Evolutionary conservation across 176 grass and related monocot genomes (phyloP).

Genomic region (Eragrostis nindensis): DNA sequence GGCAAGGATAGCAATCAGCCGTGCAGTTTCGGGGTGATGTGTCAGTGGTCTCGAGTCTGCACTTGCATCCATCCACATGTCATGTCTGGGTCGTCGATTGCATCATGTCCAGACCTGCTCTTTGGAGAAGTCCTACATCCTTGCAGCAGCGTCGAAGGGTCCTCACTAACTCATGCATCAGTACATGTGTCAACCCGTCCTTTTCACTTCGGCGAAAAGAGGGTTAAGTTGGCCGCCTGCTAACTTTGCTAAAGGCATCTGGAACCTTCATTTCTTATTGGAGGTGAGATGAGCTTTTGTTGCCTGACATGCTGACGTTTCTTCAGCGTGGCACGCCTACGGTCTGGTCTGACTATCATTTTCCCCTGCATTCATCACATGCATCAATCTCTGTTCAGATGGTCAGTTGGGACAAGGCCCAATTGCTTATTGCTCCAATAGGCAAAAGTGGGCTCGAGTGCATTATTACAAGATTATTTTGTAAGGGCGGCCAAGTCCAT

Average conservation of each 20-base stretch:
- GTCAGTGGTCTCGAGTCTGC: slow-evolving; percentile 49
- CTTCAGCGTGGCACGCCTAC: slow-evolving; percentile 29
- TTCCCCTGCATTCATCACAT: slow-evolving; percentile 50
- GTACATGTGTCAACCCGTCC: slow-evolving; percentile 58
- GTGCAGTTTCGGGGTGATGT: slow-evolving; percentile 77
- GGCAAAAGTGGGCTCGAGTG: slow-evolving; percentile 13
- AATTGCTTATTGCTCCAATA: slow-evolving; percentile 43
- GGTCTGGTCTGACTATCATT: slow-evolving; percentile 37
- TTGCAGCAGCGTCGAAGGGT: slow-evolving; percentile 61
- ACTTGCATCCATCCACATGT: slow-evolving; percentile 59
- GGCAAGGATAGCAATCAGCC: slow-evolving; percentile 75
- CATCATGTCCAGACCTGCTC: slow-evolving; percentile 68
- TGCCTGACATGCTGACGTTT: slow-evolving; percentile 41
- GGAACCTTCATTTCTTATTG: slow-evolving; percentile 51
- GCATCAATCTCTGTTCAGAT: slow-evolving; percentile 52
- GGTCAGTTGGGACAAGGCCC: slow-evolving; percentile 41
- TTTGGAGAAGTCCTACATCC: slow-evolving; percentile 54
- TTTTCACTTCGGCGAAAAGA: slow-evolving; percentile 41
- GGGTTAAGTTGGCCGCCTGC: slow-evolving; percentile 64
- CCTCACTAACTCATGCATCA: slow-evolving; percentile 70
- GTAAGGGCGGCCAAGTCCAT: slow-evolving; percentile 48
- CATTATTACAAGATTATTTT: slow-evolving; percentile 56
- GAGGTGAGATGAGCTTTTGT: slow-evolving; percentile 51
- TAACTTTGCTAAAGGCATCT: slow-evolving; percentile 59
- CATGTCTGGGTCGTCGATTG: slow-evolving; percentile 61